Evolutionary conservation across 1,139 yeast genomes (phyloP).

Genomic region (Saccharomyces pastorianus): DNA sequence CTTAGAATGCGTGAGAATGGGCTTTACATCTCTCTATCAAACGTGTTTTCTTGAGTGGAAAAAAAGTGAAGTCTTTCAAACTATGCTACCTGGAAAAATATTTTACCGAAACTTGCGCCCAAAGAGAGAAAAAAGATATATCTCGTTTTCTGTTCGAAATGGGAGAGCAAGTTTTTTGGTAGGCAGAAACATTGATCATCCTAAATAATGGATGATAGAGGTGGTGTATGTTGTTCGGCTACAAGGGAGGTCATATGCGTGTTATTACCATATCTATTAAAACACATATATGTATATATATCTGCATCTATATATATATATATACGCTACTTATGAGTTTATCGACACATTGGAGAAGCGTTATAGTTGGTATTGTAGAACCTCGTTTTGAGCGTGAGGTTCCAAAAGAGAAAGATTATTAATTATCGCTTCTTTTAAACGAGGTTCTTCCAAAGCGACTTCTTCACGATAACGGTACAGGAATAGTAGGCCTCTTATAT

Average conservation of each 20-base stretch:
- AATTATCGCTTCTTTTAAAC: constrained; percentile 20
- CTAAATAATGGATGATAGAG: background rate
- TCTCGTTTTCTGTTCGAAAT: background rate
- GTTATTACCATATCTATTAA: too few relatives aligned
- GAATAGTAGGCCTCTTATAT: constrained; percentile 17
- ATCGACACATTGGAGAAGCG: background rate
- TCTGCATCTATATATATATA: background rate
- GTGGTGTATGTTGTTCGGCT: too few relatives aligned
- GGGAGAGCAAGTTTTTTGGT: background rate
- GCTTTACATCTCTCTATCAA: background rate
- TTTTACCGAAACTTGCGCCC: background rate
- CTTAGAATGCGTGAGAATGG: background rate
- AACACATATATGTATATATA: background rate
- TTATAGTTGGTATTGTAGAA: constrained; percentile 26
- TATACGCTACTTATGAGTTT: background rate
- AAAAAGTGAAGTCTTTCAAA: background rate
- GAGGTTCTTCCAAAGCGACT: constrained; percentile 1
- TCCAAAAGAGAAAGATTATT: constrained; percentile 17
- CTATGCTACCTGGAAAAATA: background rate
- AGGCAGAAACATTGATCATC: background rate
- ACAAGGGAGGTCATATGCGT: background rate
- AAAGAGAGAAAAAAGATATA: background rate
- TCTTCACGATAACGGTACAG: constrained; percentile 13
- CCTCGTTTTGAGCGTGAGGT: constrained; percentile 20
- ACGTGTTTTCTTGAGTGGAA: background rate